Evolutionary conservation across 331 rosid genomes (phyloP).

Genomic region (Dryas integrifolia): DNA sequence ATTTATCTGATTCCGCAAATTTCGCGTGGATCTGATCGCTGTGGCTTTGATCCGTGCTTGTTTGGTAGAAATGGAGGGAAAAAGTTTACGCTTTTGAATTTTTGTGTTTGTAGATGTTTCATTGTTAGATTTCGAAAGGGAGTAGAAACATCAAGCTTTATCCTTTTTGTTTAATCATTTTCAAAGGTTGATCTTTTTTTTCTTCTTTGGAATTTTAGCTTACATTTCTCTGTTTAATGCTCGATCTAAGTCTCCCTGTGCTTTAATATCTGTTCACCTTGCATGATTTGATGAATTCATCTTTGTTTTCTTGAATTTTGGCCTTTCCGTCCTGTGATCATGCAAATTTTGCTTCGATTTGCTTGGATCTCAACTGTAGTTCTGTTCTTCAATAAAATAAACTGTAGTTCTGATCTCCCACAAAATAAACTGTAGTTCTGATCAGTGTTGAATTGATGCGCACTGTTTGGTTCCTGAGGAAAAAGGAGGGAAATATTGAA

Average conservation of each 20-base stretch:
- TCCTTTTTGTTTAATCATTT: neutral
- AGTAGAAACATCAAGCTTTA: neutral
- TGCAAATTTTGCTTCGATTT: slow-evolving; percentile 2
- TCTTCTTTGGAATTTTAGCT: neutral
- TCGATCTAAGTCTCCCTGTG: neutral
- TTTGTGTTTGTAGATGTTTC: no score
- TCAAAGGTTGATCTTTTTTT: neutral
- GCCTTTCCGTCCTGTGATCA: neutral
- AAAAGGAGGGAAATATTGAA: slow-evolving; percentile 20
- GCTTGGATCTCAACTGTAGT: neutral
- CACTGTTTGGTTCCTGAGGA: neutral
- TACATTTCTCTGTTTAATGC: neutral
- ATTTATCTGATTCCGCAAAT: neutral
- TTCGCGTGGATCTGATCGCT: slow-evolving; percentile 12
- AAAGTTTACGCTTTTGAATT: neutral
- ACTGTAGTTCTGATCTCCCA: neutral
- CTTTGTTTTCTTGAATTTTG: neutral
- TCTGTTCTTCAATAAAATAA: neutral
- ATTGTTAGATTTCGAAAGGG: no score
- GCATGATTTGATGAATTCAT: slow-evolving; percentile 1
- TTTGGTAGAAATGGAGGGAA: neutral
- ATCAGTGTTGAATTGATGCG: neutral
- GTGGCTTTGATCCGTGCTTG: slow-evolving; percentile 1
- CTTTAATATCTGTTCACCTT: neutral
- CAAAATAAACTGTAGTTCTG: neutral